Base-by-base conservation (phyloP, 2,329 filamentous ascomycete species). In the Trichoderma aggressivum region DNA sequence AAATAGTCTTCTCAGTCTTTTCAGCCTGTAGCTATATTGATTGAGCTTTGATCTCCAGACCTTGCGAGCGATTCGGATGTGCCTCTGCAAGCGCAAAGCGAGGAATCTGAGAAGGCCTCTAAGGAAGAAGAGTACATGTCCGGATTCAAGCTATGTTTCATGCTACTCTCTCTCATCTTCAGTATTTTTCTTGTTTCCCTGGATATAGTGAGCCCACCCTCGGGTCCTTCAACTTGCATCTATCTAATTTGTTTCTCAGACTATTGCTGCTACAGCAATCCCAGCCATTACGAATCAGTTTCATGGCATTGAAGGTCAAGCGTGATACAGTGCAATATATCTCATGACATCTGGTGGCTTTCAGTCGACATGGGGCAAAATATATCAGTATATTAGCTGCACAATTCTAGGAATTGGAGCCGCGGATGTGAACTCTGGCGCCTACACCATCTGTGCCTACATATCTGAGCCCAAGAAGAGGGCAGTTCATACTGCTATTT, bases 301-400 rank as follows among this genome's bases (percentile, higher is more conserved):
- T 75, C 77, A 82, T 34, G 78, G 81, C 43, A 79, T 86, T 7
- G 77, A 79, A 28, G 81, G 86, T 65, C 81, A 87, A 14, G 82
- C 83, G 11, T 89, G 87, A 87, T 88, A 89, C 73, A 85, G 85
- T 5, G 81, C 84, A 14, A 84, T 84, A 26, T 86, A 82, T 72
- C 83, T 85, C 70, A 76, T 85, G 65, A 82, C 81, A 6, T 73
- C 81, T 14, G 82, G 79, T 1, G 78, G 76, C 55, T 80, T 81
- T 73, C 81, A 83, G 74, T 77, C 80, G 3, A 75, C 77, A 47
- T 83, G 78, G 76, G 82, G 82, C 34, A 84, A 85, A 30, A 78
- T 77, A 0, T 83, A 81, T 74, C 82, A 80, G 59, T 85, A 85
- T 75, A 80, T 82, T 74, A 85, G 84, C 70, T 82, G 84, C 62